Evolutionary conservation across 306 rosid genomes (phyloP).

Genomic region (Quillaja saponaria): DNA sequence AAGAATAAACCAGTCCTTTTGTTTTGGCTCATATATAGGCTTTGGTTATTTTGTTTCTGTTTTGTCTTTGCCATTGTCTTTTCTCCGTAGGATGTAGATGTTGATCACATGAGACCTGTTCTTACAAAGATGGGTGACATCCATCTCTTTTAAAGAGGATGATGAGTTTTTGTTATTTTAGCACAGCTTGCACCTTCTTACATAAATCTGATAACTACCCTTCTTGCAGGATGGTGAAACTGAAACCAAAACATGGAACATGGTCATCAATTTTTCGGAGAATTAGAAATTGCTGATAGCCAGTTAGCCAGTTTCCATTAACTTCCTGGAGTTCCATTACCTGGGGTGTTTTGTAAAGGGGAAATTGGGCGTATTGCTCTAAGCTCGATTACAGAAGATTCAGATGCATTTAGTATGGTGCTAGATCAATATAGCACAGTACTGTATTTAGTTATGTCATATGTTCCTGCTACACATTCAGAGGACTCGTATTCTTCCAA

Average conservation of each 20-base stretch:
- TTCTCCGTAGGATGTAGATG: conserved; percentile 24
- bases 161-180: too few relatives aligned
- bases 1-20: too few relatives aligned
- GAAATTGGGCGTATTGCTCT: conserved; percentile 30
- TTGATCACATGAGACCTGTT: conserved; percentile 46
- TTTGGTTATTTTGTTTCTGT: conserved; percentile 7
- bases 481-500: too few relatives aligned
- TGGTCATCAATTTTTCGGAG: too few relatives aligned
- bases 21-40: conserved; percentile 4
- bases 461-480: conserved; percentile 10
- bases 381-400: not conserved
- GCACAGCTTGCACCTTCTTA: too few relatives aligned
- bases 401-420: too few relatives aligned
- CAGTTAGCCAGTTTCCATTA: too few relatives aligned
- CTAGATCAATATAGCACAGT: conserved; percentile 31
- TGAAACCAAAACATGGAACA: too few relatives aligned
- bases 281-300: too few relatives aligned
- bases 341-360: conserved; percentile 31
- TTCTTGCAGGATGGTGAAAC: too few relatives aligned
- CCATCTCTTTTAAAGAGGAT: too few relatives aligned
- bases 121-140: conserved; percentile 48
- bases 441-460: conserved; percentile 39
- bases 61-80: conserved; percentile 25
- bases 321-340: conserved; percentile 13
- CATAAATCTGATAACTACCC: too few relatives aligned